Evolutionary conservation across 2,329 filamentous ascomycete genomes (phyloP).

Genomic region (Monosporascus cannonballus): DNA sequence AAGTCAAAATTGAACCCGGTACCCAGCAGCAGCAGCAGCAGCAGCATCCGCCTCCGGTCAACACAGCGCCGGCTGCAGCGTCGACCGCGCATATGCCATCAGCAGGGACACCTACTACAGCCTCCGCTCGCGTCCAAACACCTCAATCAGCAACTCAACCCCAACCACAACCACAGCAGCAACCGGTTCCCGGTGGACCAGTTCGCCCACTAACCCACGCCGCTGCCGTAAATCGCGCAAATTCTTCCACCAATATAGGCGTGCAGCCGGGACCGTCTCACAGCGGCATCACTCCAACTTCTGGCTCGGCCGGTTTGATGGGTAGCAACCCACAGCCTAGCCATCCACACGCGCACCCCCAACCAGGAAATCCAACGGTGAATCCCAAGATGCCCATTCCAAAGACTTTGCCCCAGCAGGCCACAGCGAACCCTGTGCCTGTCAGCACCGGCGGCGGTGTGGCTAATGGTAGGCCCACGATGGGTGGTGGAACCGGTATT

Average conservation of each 20-base stretch:
- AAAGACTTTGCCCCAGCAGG: slow-evolving; percentile 65
- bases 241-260: slow-evolving; percentile 22
- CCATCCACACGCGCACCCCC: slow-evolving; percentile 44
- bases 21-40: slow-evolving; percentile 20
- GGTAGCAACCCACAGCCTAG: slow-evolving; percentile 27
- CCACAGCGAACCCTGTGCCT: slow-evolving; percentile 64
- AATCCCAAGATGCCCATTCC: slow-evolving; percentile 72
- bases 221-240: slow-evolving; percentile 25
- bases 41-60: slow-evolving; percentile 37
- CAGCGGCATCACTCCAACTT: slow-evolving; percentile 16
- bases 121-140: slow-evolving; percentile 41
- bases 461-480: slow-evolving; percentile 69
- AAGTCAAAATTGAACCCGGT: slow-evolving; percentile 32
- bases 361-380: slow-evolving; percentile 34
- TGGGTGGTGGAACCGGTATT: slow-evolving; percentile 70
- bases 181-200: slow-evolving; percentile 14
- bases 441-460: slow-evolving; percentile 62
- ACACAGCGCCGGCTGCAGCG: slow-evolving; percentile 37
- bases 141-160: slow-evolving; percentile 31
- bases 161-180: slow-evolving; percentile 2
- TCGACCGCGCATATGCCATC: slow-evolving; percentile 31
- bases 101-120: slow-evolving; percentile 43
- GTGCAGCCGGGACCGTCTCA: slow-evolving; percentile 18
- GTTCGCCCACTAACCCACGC: slow-evolving; percentile 21
- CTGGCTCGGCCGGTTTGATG: slow-evolving; percentile 17